Evolutionary conservation across 2,329 filamentous ascomycete genomes (phyloP).

Genomic region (Colletotrichum sublineola): DNA sequence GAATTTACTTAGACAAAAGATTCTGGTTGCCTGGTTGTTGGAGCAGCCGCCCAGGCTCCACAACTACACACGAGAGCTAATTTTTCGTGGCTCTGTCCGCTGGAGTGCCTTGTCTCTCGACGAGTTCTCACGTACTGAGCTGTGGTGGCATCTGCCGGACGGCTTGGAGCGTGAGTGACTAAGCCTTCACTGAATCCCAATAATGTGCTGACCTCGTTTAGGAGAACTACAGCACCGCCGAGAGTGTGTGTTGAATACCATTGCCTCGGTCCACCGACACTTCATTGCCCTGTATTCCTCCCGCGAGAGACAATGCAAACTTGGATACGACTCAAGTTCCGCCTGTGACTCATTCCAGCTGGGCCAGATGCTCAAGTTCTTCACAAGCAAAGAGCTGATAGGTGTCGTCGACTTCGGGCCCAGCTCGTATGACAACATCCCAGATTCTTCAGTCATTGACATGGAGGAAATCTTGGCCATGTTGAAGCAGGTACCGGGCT

Average conservation of each 20-base stretch:
- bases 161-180: constrained; percentile 72
- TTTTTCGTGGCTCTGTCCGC: constrained; percentile 73
- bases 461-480: constrained; percentile 71
- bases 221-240: constrained; percentile 77
- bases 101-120: constrained; percentile 62
- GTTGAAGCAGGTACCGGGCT: constrained; percentile 76
- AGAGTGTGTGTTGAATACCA: constrained; percentile 74
- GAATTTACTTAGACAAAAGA: constrained; percentile 76
- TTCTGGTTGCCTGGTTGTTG: constrained; percentile 75
- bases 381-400: constrained; percentile 71
- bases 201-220: constrained; percentile 47
- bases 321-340: constrained; percentile 79
- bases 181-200: neutral
- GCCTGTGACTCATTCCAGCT: constrained; percentile 85
- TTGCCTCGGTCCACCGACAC: constrained; percentile 77
- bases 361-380: constrained; percentile 81
- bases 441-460: constrained; percentile 69
- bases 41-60: constrained; percentile 72
- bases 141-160: constrained; percentile 81
- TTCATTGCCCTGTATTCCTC: constrained; percentile 78
- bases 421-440: constrained; percentile 58
- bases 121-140: constrained; percentile 52
- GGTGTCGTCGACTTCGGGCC: constrained; percentile 70
- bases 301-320: constrained; percentile 75
- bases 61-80: constrained; percentile 73